Evolutionary conservation across 1,139 yeast genomes (phyloP), one percentile per base, ranked within the genome.

Genomic region (Saccharomyces pastorianus): DNA sequence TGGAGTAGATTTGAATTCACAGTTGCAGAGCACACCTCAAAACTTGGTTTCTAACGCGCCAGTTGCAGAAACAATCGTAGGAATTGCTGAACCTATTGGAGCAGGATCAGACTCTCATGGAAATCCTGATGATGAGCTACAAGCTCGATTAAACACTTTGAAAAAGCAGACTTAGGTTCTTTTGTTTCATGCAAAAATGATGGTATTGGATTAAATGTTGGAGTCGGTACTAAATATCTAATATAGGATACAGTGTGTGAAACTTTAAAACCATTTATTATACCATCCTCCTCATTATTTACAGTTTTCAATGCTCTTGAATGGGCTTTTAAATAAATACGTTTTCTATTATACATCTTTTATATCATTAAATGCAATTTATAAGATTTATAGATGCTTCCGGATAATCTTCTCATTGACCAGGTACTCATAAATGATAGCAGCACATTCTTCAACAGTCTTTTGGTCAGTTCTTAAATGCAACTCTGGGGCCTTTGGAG

Each of bases 81-180:
- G 75, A 53, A 77, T 81, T 9, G 83, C 86, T 0, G 78, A 81
- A 61, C 77, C 83, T 1, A 63, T 79, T 51, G 77, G 76, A 3
- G 73, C 71, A 23, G 58, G 58, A n/a, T 69, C 69, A 58, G 59
- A 68, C 53, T 73, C 71, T 27, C 75, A 71, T 6, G 72, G 67
- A 3, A 75, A 71, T 51, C 86, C 78, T 48, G 96, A 88, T 64
- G 95, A 87, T 67, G 96, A 89, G 64, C 74, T 91, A 61, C 96
- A 91, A 71, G 96, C 96, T 2, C 78, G 98, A 56, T 73, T 91
- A 55, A 86, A 90, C 67, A 86, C 91, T 68, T 76, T 91, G 66
- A 87, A 90, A 73, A 81, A 88, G 53, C 76, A 65, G 54, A 48
- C 44, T 42, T 46, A 17, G 25, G n/a, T 11, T 2, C 26, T 31